Base-by-base conservation (phyloP, 192 early-diverging fungal species). In the Neocallimastix lanati region DNA sequence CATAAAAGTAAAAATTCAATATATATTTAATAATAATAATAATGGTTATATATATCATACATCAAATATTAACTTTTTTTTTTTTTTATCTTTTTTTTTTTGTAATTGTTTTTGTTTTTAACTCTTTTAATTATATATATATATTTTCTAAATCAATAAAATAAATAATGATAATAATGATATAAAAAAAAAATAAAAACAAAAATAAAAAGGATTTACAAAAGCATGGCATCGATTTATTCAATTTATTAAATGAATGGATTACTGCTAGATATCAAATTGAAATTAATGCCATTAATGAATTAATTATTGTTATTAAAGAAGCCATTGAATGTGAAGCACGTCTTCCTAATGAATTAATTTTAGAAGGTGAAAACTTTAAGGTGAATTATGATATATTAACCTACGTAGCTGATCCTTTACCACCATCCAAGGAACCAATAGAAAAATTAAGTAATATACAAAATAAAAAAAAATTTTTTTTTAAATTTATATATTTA, bases 221-320 rank as follows among this genome's bases (percentile, higher is more conserved):
- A 36, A 86, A 81, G 67, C 86, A 84, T 76, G 89, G 84, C 16
- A 81, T 89, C 35, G 89, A 90, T 40, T 83, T 85, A 0, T 91
- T 90, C 81, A 78, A 80, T 28, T 83, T 83, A 27, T 82, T 91
- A n/a, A 89, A 91, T 78, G 90, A 91, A 76, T 88, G 87, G 84
- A 87, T 91, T 77, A 81, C 81, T 15, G 25, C 78, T 1, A 40
- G 88, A 16, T 91, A 86, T 84, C 80, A 82, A 33, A 81, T 82
- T 33, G 90, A 91, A 83, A 90, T 91, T 83, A 88, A 91, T 30
- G 85, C 88, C 13, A 87, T 88, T 38, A 83, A 84, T 27, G 88
- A 90, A 28, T 40, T 91, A 81, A 28, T 86, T 29, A 78, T 77
- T 28, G 79, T 89, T 5, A 85, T 91, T 78, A 91, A 91, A 80